phyloP scores from a whole-genome alignment of 2,329 filamentous ascomycete species.

The Fusarium sp. region DNA sequence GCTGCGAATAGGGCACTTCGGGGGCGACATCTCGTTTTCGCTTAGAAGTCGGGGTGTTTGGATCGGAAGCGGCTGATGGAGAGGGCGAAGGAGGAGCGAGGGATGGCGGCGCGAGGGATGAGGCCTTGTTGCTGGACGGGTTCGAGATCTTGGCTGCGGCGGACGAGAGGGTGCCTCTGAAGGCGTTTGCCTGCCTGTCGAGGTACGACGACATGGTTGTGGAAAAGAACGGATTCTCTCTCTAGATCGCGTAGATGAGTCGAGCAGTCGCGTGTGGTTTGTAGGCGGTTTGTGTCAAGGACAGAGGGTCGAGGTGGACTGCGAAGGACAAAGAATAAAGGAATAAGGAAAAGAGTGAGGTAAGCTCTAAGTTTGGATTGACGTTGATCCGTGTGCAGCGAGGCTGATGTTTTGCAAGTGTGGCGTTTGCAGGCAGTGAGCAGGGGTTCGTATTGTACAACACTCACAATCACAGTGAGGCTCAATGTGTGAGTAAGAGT shows the following conservation, averaged over 20 bases:
- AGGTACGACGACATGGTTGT: slow-evolving; percentile 74
- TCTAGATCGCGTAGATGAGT: slow-evolving; percentile 1
- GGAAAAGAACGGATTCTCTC: slow-evolving; percentile 11
- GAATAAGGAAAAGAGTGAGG: slow-evolving; percentile 19
- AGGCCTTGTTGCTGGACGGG: slow-evolving; percentile 57
- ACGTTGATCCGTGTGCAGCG: slow-evolving; percentile 45
- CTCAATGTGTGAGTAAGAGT: not conserved
- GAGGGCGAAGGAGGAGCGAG: slow-evolving; percentile 75
- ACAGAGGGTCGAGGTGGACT: slow-evolving; percentile 18
- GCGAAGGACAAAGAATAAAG: slow-evolving; percentile 31
- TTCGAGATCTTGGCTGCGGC: slow-evolving; percentile 75
- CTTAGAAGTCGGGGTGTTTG: slow-evolving; percentile 75
- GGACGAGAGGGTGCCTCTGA: slow-evolving; percentile 73
- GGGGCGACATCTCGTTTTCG: slow-evolving; percentile 70
- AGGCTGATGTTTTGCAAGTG: slow-evolving; percentile 44
- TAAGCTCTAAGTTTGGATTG: slow-evolving; percentile 39
- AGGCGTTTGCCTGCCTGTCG: slow-evolving; percentile 75
- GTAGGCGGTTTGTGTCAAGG: slow-evolving; percentile 21
- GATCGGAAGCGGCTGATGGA: slow-evolving; percentile 70
- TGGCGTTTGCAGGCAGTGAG: slow-evolving; percentile 28
- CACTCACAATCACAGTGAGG: slow-evolving; percentile 4
- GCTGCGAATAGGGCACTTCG: slow-evolving; percentile 79
- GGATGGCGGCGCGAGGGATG: slow-evolving; percentile 49
- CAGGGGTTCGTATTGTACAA: slow-evolving; percentile 6
- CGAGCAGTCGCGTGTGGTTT: slow-evolving; percentile 10